These are phyloP conservation scores for Leishmania tropica DNA, from an alignment of 208 protist species.

Conservation along the genomic window DNA sequence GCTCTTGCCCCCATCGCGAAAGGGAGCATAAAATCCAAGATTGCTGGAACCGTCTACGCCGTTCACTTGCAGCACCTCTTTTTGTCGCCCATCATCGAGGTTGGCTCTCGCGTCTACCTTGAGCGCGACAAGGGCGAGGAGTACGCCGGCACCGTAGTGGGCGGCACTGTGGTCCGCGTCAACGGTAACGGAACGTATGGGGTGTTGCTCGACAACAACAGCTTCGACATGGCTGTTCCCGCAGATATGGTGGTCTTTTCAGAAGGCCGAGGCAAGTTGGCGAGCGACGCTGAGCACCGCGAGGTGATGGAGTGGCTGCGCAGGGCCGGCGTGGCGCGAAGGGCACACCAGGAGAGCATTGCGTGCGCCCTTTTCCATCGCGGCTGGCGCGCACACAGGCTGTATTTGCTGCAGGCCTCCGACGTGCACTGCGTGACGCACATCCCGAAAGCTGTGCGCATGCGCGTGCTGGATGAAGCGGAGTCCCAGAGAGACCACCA, in stretches of 20 bases:
- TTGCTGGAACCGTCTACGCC: slow-evolving; percentile 73
- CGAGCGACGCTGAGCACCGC: slow-evolving; percentile 47
- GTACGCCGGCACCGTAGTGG: slow-evolving; percentile 41
- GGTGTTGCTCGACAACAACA: slow-evolving; percentile 87
- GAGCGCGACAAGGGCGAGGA: slow-evolving; percentile 48
- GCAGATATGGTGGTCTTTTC: slow-evolving; percentile 64
- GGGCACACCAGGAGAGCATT: slow-evolving; percentile 70
- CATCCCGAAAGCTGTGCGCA: slow-evolving; percentile 58
- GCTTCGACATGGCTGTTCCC: slow-evolving; percentile 76
- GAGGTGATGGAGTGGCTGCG: slow-evolving; percentile 80
- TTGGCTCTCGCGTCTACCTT: slow-evolving; percentile 79
- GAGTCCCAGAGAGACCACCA: slow-evolving; percentile 78
- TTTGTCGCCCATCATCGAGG: slow-evolving; percentile 73
- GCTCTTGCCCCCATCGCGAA: slow-evolving; percentile 48
- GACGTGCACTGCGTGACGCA: slow-evolving; percentile 77
- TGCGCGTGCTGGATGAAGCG: slow-evolving; percentile 65
- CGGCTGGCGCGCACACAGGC: slow-evolving; percentile 77
- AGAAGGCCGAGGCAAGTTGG: slow-evolving; percentile 55
- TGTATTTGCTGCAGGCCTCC: slow-evolving; percentile 76
- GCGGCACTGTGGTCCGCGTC: slow-evolving; percentile 74
- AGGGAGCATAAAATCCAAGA: slow-evolving; percentile 58
- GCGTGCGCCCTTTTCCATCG: slow-evolving; percentile 76
- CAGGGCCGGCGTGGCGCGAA: slow-evolving; percentile 65
- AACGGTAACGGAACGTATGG: slow-evolving; percentile 80
- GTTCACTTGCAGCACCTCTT: slow-evolving; percentile 62